phyloP scores from a whole-genome alignment of 169 alveolate species.

The Ichthyophthirius multifiliis region DNA sequence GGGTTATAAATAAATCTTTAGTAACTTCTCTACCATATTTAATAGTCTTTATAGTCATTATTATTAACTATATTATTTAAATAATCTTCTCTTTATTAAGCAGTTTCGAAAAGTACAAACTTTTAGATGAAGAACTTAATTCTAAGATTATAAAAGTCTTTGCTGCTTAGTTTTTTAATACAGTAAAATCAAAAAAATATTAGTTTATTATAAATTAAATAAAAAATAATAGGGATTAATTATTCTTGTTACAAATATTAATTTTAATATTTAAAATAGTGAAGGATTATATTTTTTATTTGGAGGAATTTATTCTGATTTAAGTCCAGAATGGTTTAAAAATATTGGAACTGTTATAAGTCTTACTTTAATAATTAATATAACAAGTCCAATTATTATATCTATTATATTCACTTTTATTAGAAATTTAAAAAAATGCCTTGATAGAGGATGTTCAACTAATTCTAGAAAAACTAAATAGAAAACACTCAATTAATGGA shows the following conservation, averaged over 20 bases:
- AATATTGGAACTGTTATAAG: conserved; percentile 10
- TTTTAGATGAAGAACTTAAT: neutral
- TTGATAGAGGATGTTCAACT: conserved; percentile 10
- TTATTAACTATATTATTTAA: neutral
- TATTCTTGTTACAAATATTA: neutral
- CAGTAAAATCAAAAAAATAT: neutral
- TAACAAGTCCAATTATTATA: neutral
- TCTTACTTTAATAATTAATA: neutral
- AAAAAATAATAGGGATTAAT: neutral
- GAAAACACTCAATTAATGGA: neutral
- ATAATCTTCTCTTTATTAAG: neutral
- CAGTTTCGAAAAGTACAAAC: neutral
- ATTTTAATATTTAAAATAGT: neutral
- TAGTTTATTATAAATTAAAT: neutral
- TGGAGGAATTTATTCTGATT: conserved; percentile 9
- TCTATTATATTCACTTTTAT: neutral
- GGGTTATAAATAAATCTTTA: neutral
- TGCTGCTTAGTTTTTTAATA: neutral
- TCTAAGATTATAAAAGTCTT: neutral
- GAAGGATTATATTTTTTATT: neutral
- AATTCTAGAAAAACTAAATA: neutral
- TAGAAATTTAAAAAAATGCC: neutral
- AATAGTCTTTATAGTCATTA: neutral
- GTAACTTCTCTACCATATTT: neutral
- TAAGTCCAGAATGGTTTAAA: conserved; percentile 12